Base-by-base conservation (phyloP, 2,329 filamentous ascomycete genomes). In the Arachnopeziza araneosa region DNA sequence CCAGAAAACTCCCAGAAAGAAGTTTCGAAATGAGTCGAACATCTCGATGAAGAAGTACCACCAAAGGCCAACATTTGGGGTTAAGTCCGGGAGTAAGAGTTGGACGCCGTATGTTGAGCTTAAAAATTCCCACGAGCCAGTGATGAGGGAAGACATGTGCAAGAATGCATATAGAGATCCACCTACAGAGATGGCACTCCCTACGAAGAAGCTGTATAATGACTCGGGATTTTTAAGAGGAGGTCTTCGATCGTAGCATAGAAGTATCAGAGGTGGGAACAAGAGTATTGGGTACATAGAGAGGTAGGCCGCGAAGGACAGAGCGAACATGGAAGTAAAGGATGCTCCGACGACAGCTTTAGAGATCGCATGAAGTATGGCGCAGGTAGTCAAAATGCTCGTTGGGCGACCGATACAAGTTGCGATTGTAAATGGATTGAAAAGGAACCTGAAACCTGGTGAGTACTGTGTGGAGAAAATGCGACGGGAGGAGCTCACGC, bases 11-110 rank as follows among this genome's bases (percentile, higher is more conserved):
- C 90, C 95, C 2, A 99, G 83, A 80, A 98, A 99, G 80, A 99
- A 99, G 68, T 89, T 88, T 49, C 95, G 85, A 81, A 99, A 99
- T 0, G 93, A 93, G 76, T 99, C 95, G 73, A 99, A 99, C 86
- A 99, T 99, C 73, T 99, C 93, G 67, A 96, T 96, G 73, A 99
- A 98, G 77, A 99, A 99, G 76, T 99, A 99, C 95, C 95, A 99
- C 95, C 95, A 99, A 1, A 99, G 80, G 1, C 95, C 95, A 30
- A 96, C 89, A 66, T 98, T 99, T 14, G 95, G 95, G 0, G 93
- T 96, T 50, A 99, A 81, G 72, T 99, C 95, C 9, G 92, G 91
- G 2, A 99, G 83, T 0, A 95, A 86, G 48, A 99, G 82, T 68
- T 96, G 93, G 53, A 96, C 91, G 67, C 93, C 92, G 75, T 99